These are phyloP conservation scores for Nicotiana benthamiana DNA, from an alignment of 257 asterid species.

Conservation along the genomic window DNA sequence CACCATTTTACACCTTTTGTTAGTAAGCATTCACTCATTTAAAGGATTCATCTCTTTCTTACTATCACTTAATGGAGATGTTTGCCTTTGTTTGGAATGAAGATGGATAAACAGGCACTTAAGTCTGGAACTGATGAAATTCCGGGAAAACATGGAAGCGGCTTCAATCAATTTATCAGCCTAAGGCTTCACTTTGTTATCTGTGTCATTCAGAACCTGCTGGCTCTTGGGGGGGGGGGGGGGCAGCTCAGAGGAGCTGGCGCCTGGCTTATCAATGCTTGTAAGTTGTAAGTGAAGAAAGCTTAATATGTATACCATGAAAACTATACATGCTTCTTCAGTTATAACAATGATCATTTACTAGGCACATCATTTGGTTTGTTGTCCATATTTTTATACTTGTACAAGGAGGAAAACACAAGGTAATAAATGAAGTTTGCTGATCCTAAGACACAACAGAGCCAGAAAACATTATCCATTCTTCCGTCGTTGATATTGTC, in stretches of 20 bases:
- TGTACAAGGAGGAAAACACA: conserved; percentile 28
- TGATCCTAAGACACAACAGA: conserved; percentile 40
- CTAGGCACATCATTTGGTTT: not conserved
- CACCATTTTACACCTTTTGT: not conserved
- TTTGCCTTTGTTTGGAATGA: too few relatives aligned
- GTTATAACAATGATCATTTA: not conserved
- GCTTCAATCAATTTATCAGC: too few relatives aligned
- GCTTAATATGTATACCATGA: not conserved
- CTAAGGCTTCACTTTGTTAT: too few relatives aligned
- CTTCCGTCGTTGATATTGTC: conserved; percentile 59
- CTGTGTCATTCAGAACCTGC: too few relatives aligned
- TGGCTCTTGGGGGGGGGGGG: too few relatives aligned
- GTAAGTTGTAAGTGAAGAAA: not conserved
- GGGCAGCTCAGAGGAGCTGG: too few relatives aligned
- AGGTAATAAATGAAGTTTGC: conserved; percentile 41
- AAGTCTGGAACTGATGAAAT: too few relatives aligned
- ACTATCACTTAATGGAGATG: too few relatives aligned
- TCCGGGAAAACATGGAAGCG: too few relatives aligned
- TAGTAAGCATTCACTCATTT: not conserved
- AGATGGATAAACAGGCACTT: too few relatives aligned
- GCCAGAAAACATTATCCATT: conserved; percentile 62
- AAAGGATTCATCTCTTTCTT: not conserved
- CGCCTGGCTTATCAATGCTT: not conserved
- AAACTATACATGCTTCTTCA: not conserved
- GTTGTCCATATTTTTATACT: conserved; percentile 13